Evolutionary conservation across 257 asterid genomes (phyloP).

Genomic region (Penstemon eatonii): DNA sequence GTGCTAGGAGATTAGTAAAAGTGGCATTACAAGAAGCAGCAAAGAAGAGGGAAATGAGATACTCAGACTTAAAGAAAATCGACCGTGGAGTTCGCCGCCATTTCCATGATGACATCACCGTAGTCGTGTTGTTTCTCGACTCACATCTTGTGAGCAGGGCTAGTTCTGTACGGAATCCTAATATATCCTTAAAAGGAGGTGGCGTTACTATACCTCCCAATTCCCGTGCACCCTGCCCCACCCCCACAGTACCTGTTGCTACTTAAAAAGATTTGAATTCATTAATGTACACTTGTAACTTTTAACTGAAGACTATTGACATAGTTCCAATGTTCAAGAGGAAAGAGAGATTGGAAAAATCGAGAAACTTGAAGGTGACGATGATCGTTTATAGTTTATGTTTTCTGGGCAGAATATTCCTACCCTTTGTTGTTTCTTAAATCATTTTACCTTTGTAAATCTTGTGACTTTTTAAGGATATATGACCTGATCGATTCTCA

Average conservation of each 20-base stretch:
- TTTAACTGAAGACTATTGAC: constrained; percentile 41
- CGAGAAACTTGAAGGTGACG: constrained; percentile 36
- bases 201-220: constrained; percentile 44
- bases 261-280: constrained; percentile 36
- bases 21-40: constrained; percentile 67
- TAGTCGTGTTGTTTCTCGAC: constrained; percentile 56
- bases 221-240: constrained; percentile 35
- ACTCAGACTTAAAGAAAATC: constrained; percentile 65
- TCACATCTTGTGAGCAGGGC: constrained; percentile 59
- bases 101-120: constrained; percentile 75
- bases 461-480: constrained; percentile 8
- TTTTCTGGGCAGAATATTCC: constrained; percentile 15
- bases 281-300: constrained; percentile 41
- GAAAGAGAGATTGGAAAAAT: constrained; percentile 28
- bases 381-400: constrained; percentile 21
- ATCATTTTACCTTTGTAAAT: constrained; percentile 25
- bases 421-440: neutral
- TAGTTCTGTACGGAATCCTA: constrained; percentile 44
- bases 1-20: constrained; percentile 62
- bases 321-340: constrained; percentile 30
- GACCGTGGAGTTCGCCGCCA: constrained; percentile 68
- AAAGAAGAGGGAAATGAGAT: constrained; percentile 72
- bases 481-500: constrained; percentile 39
- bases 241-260: constrained; percentile 28
- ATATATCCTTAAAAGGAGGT: constrained; percentile 52